These are phyloP conservation scores for Diaporthe ampelina DNA, from an alignment of 2,329 filamentous ascomycete genomes.

Conservation along the genomic window DNA sequence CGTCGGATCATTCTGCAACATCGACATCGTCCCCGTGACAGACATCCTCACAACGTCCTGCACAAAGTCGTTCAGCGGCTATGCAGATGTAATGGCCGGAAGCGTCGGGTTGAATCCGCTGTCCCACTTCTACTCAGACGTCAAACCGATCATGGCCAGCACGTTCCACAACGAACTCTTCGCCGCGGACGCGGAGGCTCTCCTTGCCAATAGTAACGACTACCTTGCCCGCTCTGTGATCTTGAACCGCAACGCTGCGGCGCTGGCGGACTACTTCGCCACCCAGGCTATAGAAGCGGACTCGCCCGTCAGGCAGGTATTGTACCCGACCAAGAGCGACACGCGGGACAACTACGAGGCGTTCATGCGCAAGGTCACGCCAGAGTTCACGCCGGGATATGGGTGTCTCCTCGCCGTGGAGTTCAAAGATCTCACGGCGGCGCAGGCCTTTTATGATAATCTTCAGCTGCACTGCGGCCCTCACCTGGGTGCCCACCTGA, in stretches of 20 bases:
- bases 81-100: conserved; percentile 68
- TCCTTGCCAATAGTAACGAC: conserved; percentile 64
- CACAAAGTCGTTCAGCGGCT: conserved; percentile 72
- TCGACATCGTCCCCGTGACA: conserved; percentile 63
- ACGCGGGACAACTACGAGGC: conserved; percentile 54
- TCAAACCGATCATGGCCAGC: conserved; percentile 51
- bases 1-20: conserved; percentile 60
- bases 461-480: conserved; percentile 65
- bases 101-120: conserved; percentile 63
- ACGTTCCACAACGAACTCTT: conserved; percentile 62
- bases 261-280: conserved; percentile 60
- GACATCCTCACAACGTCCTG: conserved; percentile 67
- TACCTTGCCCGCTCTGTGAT: conserved; percentile 68
- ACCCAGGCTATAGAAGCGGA: conserved; percentile 52
- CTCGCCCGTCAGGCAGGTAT: conserved; percentile 58
- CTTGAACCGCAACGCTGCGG: conserved; percentile 67
- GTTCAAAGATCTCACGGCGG: conserved; percentile 57
- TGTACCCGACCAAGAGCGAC: conserved; percentile 58
- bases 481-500: conserved; percentile 67
- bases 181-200: conserved; percentile 58
- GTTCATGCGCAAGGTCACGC: conserved; percentile 54
- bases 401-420: conserved; percentile 68
- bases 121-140: conserved; percentile 55
- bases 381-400: conserved; percentile 65
- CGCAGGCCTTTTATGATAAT: conserved; percentile 64